Percentiles rank a stretch among this genome's conserved stretches.
These are phyloP conservation scores for Camelina neglecta DNA, from an alignment of 345 rosid genomes.

Conservation along the genomic window DNA sequence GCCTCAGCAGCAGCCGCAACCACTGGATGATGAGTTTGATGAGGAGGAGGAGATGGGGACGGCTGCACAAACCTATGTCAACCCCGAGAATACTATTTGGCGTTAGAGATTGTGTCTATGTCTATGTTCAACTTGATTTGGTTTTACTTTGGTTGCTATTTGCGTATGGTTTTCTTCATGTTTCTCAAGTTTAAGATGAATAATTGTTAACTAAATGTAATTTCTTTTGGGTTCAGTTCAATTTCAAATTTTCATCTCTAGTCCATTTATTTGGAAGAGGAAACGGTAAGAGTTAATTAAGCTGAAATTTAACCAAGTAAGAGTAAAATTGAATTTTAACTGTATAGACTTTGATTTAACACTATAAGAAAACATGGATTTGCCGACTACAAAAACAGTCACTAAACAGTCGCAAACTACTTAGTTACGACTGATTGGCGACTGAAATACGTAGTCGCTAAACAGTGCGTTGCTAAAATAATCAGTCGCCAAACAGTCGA, in stretches of 20 bases:
- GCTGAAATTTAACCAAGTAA: too few relatives aligned
- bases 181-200: neutral
- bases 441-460: too few relatives aligned
- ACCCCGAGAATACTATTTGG: neutral
- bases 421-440: too few relatives aligned
- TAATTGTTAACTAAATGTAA: neutral
- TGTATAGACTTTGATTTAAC: neutral
- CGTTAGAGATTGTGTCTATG: neutral
- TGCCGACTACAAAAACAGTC: too few relatives aligned
- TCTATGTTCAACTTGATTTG: neutral
- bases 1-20: neutral
- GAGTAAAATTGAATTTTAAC: too few relatives aligned
- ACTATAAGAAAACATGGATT: too few relatives aligned
- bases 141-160: conserved; percentile 1
- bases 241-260: neutral
- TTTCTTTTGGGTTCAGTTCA: neutral
- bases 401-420: too few relatives aligned
- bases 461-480: too few relatives aligned
- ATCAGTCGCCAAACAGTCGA: too few relatives aligned
- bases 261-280: neutral
- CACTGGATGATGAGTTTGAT: neutral
- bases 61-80: neutral
- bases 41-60: neutral
- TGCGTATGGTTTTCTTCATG: neutral
- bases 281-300: too few relatives aligned